Evolutionary conservation across 2,329 filamentous ascomycete species (phyloP), one percentile per base, ranked within the genome.

Genomic region (Camillea tinctor): DNA sequence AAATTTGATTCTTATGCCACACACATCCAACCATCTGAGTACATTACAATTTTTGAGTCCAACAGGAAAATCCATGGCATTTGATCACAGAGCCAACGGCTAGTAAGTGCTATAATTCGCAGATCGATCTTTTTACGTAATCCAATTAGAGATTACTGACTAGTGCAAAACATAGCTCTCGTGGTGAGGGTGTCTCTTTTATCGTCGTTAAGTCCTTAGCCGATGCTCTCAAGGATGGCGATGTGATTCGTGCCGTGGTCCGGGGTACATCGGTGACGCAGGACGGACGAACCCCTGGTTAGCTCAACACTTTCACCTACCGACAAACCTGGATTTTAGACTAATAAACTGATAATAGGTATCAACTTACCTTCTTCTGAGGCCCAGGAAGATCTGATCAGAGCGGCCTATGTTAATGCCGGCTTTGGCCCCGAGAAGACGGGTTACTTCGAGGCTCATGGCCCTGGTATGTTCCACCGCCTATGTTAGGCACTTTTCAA

Each of bases 181-280:
- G 81, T 23, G 82, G 81, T 4, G 83, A 85, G 63, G 82, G 81
- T 8, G 72, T 79, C 23, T 79, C 72, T 0, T 72, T 77, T 21
- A 62, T 85, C 11, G 64, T 83, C 1, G 64, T 85, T 2, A 84
- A 84, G 69, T 76, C 72, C 1, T 69, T 84, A 2, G 73, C 73
- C 4, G 75, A 78, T 57, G 82, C 82, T 3, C 55, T 84, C 5
- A 63, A 67, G 36, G 80, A 80, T 59, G 75, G 76, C 13, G 78
- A 84, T 66, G 73, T 73, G 1, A 74, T 79, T 48, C 72, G 73
- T 55, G 72, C 72, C 21, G 71, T 80, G 1, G 73, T 81, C 40
- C 74, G 76, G 24, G 75, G 70, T 19, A 76, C 74, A 1, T 75
- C 69, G 4, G 62, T 76, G 20, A 80, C 78, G 60, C 68, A 77